phyloP scores from a whole-genome alignment of 2,329 filamentous ascomycete species.

The Cercospora canescens region DNA sequence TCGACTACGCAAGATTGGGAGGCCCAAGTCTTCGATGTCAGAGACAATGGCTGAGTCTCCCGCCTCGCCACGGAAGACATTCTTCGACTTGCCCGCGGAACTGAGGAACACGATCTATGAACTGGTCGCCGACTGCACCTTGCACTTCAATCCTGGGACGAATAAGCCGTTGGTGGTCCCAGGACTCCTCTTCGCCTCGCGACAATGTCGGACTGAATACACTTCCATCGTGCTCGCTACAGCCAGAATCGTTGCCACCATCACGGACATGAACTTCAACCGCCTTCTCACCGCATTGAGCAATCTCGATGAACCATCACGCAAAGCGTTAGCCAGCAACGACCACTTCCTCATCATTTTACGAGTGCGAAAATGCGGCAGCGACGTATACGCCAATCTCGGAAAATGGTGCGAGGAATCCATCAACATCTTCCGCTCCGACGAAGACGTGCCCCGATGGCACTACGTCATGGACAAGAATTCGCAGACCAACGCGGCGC shows the following conservation, averaged over 20 bases:
- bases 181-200: conserved; percentile 25
- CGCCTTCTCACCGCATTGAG: background rate
- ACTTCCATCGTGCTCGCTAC: conserved; percentile 27
- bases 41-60: background rate
- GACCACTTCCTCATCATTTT: background rate
- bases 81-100: conserved; percentile 14
- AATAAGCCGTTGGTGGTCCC: background rate
- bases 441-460: background rate
- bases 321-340: background rate
- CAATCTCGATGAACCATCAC: background rate
- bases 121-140: background rate
- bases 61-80: conserved; percentile 1
- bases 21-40: background rate
- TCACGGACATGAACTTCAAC: conserved; percentile 29
- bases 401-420: conserved; percentile 4
- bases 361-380: background rate
- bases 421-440: background rate
- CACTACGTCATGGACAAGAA: background rate
- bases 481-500: background rate
- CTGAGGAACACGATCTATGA: conserved; percentile 15
- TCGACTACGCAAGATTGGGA: background rate
- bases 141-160: background rate
- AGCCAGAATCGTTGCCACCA: conserved; percentile 15
- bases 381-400: conserved; percentile 9
- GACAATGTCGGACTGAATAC: conserved; percentile 25